Percentiles rank a stretch among this genome's conserved stretches.
Evolutionary conservation across 2,329 filamentous ascomycete genomes (phyloP).

Genomic region (Pseudogymnoascus sp.): DNA sequence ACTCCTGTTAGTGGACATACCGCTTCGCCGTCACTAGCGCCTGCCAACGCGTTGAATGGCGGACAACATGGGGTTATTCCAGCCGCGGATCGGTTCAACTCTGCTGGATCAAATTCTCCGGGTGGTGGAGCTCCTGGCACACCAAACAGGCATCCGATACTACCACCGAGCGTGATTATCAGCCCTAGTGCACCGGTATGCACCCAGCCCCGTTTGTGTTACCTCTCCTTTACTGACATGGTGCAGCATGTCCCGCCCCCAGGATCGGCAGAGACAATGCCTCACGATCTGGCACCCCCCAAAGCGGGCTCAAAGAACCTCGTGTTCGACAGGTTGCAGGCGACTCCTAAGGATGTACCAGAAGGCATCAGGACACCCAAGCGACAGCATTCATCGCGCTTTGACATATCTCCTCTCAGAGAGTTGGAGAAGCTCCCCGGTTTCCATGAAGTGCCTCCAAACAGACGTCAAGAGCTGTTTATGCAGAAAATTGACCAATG

Average conservation of each 20-base stretch:
- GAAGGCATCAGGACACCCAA: conserved; percentile 93
- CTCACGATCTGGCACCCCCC: conserved; percentile 88
- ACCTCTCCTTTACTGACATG: neutral
- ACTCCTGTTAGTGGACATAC: conserved; percentile 18
- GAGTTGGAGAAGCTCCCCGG: conserved; percentile 96
- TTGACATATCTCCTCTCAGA: conserved; percentile 93
- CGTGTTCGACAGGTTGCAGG: conserved; percentile 81
- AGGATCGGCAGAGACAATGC: conserved; percentile 94
- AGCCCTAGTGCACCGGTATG: conserved; percentile 88
- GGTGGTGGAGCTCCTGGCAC: conserved; percentile 46
- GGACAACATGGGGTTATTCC: conserved; percentile 24
- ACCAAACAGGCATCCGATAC: conserved; percentile 54
- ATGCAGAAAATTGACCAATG: conserved; percentile 99
- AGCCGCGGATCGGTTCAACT: conserved; percentile 38
- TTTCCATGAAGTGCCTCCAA: conserved; percentile 95
- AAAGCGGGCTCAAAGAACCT: conserved; percentile 86
- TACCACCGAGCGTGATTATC: conserved; percentile 85
- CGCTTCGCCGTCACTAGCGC: conserved; percentile 21
- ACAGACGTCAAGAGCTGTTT: conserved; percentile 90
- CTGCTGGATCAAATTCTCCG: conserved; percentile 31
- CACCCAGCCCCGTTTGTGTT: conserved; percentile 18
- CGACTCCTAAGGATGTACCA: conserved; percentile 91
- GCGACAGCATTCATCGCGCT: conserved; percentile 92
- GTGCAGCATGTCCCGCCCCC: conserved; percentile 80
- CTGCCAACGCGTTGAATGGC: conserved; percentile 26